These are phyloP conservation scores for Huiozyma sinensis DNA, from an alignment of 805 yeast species.

Conservation along the genomic window DNA sequence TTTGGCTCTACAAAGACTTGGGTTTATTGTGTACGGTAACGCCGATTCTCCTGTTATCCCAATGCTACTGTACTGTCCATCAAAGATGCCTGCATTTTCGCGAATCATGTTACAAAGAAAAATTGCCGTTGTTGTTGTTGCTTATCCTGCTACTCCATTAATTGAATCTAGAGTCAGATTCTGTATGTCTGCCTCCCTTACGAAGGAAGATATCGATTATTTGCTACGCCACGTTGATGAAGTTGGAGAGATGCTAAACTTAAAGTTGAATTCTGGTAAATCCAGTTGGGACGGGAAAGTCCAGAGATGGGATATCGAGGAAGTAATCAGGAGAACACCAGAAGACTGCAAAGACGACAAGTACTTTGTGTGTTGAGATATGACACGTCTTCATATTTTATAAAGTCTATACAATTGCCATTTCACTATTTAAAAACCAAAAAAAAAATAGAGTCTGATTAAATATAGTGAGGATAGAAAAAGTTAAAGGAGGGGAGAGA, in stretches of 20 bases:
- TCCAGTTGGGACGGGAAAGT: constrained; percentile 64
- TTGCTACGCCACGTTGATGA: constrained; percentile 60
- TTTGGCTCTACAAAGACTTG: constrained; percentile 80
- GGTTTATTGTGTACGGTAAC: constrained; percentile 88
- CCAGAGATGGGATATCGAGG: constrained; percentile 73
- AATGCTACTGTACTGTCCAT: constrained; percentile 73
- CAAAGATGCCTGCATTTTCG: constrained; percentile 89
- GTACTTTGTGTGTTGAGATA: constrained; percentile 23
- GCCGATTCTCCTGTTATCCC: constrained; percentile 97
- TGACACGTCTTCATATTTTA: not conserved
- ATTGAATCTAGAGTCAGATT: constrained; percentile 83
- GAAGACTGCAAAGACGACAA: constrained; percentile 42
- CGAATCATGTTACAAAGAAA: constrained; percentile 68
- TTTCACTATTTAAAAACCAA: too few relatives aligned
- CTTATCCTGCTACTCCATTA: constrained; percentile 95
- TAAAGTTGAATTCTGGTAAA: constrained; percentile 69
- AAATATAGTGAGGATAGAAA: too few relatives aligned
- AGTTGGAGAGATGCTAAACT: constrained; percentile 63
- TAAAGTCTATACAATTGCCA: too few relatives aligned
- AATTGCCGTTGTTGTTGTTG: constrained; percentile 91
- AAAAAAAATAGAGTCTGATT: too few relatives aligned
- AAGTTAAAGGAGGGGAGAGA: too few relatives aligned
- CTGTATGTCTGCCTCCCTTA: constrained; percentile 84
- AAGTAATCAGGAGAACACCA: constrained; percentile 62
- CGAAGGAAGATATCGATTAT: constrained; percentile 86